These are phyloP conservation scores for Rhodamnia rubescens DNA, from an alignment of 345 rosid species.

Conservation along the genomic window DNA sequence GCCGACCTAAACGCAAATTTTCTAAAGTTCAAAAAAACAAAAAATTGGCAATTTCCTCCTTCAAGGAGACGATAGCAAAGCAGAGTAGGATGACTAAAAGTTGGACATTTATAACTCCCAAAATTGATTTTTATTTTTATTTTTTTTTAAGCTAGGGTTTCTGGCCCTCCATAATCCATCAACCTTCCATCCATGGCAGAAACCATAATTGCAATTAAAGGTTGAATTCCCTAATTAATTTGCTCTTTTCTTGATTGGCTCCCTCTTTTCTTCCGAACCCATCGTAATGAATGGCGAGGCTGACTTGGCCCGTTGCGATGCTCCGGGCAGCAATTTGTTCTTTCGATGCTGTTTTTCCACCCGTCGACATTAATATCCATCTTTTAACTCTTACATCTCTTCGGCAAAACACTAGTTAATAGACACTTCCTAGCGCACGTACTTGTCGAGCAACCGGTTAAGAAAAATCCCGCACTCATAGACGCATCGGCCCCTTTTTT, in stretches of 20 bases:
- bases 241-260: neutral
- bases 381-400: neutral
- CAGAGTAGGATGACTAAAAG: neutral
- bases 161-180: neutral
- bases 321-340: neutral
- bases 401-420: neutral
- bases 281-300: neutral
- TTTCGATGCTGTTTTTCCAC: neutral
- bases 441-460: neutral
- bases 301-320: neutral
- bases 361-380: neutral
- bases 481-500: neutral
- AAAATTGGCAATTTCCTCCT: neutral
- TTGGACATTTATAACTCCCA: neutral
- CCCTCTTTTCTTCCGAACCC: neutral
- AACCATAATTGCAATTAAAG: neutral
- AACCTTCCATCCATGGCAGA: neutral
- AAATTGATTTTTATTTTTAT: neutral
- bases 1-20: neutral
- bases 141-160: neutral
- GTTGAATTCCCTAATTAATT: neutral
- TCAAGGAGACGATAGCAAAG: neutral
- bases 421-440: no score
- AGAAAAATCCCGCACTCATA: neutral
- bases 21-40: neutral